Evolutionary conservation across 768 basidiomycete species (phyloP), one percentile per base, ranked within the genome.

Genomic region (Pisolithus albus): DNA sequence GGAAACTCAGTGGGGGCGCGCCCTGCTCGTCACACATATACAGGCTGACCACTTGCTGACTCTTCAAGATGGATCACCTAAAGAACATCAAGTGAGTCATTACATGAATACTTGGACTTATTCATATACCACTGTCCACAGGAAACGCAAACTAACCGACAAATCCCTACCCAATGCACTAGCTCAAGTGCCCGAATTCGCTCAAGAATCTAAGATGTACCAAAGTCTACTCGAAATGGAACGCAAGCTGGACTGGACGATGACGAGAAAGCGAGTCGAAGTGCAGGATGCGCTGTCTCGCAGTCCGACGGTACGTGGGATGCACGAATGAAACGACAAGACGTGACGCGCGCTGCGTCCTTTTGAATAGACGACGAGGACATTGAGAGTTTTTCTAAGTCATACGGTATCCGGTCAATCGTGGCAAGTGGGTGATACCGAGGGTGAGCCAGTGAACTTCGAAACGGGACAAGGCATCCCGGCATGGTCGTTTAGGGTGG

Each of bases 181-280:
- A 34, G 75, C 84, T 4, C 83, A 89, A 54, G 76, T 81, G 58
- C 81, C 85, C 16, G 81, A 84, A 46, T 89, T 90, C 61, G 80
- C 85, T 1, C 77, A 81, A 59, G 92, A 95, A 64, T 90, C 90
- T 19, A 74, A 73, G 52, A 89, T 94, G 80, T 96, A 95, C 68
- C 81, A 84, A 53, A 84, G 89, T 59, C 72, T 96, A 38, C 67
- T 93, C 24, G 85, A 88, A 57, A 90, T 90, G 82, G 93, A 96
- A 65, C 79, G 88, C 52, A 89, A 86, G 64, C 72, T 97, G 15
- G 93, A 97, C 67, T 96, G 94, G 94, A 94, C 92, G 4, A 86
- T 94, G 76, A 83, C 82, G 64, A 76, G 94, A 64, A 95, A 95
- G 70, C 82, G 79, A 59, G 86, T 86, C 9, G 93, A 97, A 64